Conservation (phyloP, 2,329 filamentous ascomycete genomes). For the Colletotrichum australisinense region DNA sequence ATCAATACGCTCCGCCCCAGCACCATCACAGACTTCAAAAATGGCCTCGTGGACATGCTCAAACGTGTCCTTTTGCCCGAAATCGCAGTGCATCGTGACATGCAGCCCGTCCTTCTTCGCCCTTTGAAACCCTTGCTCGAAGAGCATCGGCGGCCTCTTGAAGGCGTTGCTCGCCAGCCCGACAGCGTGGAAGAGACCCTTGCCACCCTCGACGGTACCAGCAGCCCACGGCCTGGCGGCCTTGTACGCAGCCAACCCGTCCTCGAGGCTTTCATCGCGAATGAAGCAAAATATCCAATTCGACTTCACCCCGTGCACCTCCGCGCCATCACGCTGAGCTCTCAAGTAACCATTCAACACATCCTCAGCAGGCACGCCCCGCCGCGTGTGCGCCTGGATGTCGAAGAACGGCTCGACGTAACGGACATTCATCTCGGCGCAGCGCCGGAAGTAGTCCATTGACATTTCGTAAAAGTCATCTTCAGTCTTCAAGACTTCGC, state of each 20-base stretch:
- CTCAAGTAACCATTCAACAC: constrained; percentile 68
- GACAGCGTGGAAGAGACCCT: constrained; percentile 55
- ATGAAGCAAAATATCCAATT: constrained; percentile 57
- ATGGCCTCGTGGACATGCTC: constrained; percentile 53
- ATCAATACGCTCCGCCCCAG: constrained; percentile 74
- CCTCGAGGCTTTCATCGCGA: constrained; percentile 50
- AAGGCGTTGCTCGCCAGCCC: constrained; percentile 60
- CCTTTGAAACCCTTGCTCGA: constrained; percentile 51
- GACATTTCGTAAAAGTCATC: constrained; percentile 79
- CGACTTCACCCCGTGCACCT: constrained; percentile 42
- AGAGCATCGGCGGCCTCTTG: constrained; percentile 56
- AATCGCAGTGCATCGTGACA: constrained; percentile 62
- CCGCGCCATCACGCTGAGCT: constrained; percentile 44
- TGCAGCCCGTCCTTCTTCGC: constrained; percentile 54
- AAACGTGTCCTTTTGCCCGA: constrained; percentile 59
- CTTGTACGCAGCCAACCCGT: constrained; percentile 51
- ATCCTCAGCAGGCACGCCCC: constrained; percentile 71
- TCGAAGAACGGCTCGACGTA: constrained; percentile 89
- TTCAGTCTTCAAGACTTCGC: constrained; percentile 74
- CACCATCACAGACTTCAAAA: constrained; percentile 44
- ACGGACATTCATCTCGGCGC: constrained; percentile 71
- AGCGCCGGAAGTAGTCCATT: constrained; percentile 76
- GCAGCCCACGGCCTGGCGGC: constrained; percentile 51
- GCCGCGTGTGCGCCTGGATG: constrained; percentile 76
- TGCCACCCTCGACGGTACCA: constrained; percentile 40